Percentiles rank a stretch among this genome's conserved stretches.
Conservation (phyloP, 495 filamentous ascomycete species). For the Xylaria palmicola region DNA sequence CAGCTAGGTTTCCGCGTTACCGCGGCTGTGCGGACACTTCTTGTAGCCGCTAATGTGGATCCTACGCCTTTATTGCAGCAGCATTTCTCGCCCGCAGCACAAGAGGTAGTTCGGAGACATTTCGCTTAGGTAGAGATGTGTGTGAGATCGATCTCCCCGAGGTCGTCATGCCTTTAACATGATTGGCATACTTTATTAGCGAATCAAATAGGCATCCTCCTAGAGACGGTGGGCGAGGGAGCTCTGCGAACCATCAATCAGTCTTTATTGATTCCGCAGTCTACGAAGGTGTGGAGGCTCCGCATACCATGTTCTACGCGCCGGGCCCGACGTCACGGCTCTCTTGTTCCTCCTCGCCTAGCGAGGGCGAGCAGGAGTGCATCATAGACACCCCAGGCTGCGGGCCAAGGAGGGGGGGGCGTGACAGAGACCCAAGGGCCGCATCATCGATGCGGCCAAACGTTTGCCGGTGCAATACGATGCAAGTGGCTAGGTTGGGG, state of each 20-base stretch:
- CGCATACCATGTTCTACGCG: background rate
- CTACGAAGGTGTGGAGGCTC: background rate
- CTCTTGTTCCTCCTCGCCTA: background rate
- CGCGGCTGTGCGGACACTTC: slow-evolving; percentile 67
- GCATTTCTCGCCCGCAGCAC: slow-evolving; percentile 67
- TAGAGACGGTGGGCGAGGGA: background rate
- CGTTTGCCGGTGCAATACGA: too few species aligned
- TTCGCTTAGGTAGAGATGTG: slow-evolving; percentile 52
- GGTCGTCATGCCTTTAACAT: background rate
- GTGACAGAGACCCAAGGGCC: too few species aligned
- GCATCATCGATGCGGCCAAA: too few species aligned
- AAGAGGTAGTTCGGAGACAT: slow-evolving; percentile 69
- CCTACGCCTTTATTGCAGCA: slow-evolving; percentile 65
- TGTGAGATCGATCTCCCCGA: background rate
- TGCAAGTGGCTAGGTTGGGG: background rate
- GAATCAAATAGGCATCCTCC: background rate
- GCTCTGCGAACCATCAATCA: background rate
- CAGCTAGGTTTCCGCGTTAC: slow-evolving; percentile 73
- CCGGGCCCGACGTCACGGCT: background rate
- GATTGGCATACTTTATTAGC: background rate
- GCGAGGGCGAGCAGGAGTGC: background rate
- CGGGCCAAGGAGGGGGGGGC: too few species aligned
- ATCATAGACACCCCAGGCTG: background rate
- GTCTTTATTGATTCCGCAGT: slow-evolving; percentile 18
- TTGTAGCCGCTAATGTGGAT: slow-evolving; percentile 67